These are phyloP conservation scores for Clavispora santaluciae DNA, from an alignment of 805 yeast genomes.

Conservation along the genomic window DNA sequence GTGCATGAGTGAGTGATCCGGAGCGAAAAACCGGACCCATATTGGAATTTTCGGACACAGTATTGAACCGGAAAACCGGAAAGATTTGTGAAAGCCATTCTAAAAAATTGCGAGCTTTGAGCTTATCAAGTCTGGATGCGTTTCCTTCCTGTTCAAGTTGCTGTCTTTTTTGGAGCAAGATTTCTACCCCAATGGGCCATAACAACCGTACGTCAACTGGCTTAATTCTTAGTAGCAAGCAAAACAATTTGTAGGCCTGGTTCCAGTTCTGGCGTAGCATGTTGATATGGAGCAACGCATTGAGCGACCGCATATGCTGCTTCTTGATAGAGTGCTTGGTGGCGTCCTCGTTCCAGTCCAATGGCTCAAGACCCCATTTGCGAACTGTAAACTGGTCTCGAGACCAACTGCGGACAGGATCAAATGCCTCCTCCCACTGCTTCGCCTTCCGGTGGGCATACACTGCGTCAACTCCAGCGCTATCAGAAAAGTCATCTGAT, in stretches of 20 bases:
- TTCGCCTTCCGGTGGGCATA: constrained; percentile 5
- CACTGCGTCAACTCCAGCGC: constrained; percentile 1
- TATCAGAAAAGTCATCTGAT: constrained; percentile 2
- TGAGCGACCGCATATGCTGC: constrained; percentile 33
- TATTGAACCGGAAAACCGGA: constrained; percentile 7
- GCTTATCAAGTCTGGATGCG: constrained; percentile 1
- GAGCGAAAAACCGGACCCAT: constrained; percentile 36
- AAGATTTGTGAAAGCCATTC: constrained; percentile 33
- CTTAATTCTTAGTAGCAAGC: constrained; percentile 45
- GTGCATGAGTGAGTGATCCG: constrained; percentile 38
- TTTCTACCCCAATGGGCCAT: constrained; percentile 64
- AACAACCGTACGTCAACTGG: constrained; percentile 49
- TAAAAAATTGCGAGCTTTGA: constrained; percentile 30
- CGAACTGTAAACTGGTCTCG: constrained; percentile 5
- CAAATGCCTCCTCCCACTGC: constrained; percentile 5
- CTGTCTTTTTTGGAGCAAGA: constrained; percentile 25
- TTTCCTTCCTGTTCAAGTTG: constrained; percentile 1
- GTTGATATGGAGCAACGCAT: constrained; percentile 44
- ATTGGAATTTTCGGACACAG: constrained; percentile 2
- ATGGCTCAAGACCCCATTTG: constrained; percentile 14
- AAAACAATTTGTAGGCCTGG: constrained; percentile 48
- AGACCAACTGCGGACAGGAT: constrained; percentile 8
- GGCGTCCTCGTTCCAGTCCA: constrained; percentile 8
- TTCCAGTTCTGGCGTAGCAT: constrained; percentile 50
- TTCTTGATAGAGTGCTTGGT: constrained; percentile 8